phyloP scores from a whole-genome alignment of 2,329 filamentous ascomycete species.

The Cercospora beticola region DNA sequence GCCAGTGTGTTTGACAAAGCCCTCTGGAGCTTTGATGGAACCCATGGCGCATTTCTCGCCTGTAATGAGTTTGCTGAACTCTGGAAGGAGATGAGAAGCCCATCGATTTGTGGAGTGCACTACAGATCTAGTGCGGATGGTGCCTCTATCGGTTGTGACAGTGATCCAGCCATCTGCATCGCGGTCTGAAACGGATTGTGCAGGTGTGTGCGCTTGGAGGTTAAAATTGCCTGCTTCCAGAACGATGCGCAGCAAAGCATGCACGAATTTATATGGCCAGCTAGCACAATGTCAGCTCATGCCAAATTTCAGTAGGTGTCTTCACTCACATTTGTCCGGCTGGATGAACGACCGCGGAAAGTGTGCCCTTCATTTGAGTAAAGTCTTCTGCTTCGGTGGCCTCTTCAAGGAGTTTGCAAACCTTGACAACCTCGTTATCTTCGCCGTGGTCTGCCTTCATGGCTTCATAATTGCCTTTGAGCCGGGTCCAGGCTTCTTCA shows the following conservation, averaged over 20 bases:
- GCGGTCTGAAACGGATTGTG: slow-evolving; percentile 27
- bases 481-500: slow-evolving; percentile 33
- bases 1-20: slow-evolving; percentile 36
- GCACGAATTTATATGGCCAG: slow-evolving; percentile 32
- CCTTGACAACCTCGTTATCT: slow-evolving; percentile 33
- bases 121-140: slow-evolving; percentile 21
- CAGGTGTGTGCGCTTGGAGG: slow-evolving; percentile 35
- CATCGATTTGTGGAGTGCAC: slow-evolving; percentile 30
- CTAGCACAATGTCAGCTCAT: slow-evolving; percentile 15
- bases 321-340: slow-evolving; percentile 29
- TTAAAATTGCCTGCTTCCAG: slow-evolving; percentile 25
- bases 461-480: slow-evolving; percentile 33
- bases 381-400: slow-evolving; percentile 32
- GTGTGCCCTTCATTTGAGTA: slow-evolving; percentile 37
- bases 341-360: slow-evolving; percentile 35
- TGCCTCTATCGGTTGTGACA: slow-evolving; percentile 23
- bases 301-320: not conserved
- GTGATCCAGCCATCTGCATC: slow-evolving; percentile 32
- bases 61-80: slow-evolving; percentile 27
- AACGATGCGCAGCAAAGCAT: slow-evolving; percentile 27
- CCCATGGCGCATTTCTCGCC: slow-evolving; percentile 28
- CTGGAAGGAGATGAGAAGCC: slow-evolving; percentile 28
- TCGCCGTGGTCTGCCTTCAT: slow-evolving; percentile 35
- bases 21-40: slow-evolving; percentile 36
- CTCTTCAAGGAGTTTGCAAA: slow-evolving; percentile 28